These are phyloP conservation scores for Mycosphaerelloides madeirae DNA, from an alignment of 2,329 filamentous ascomycete genomes.

Conservation along the genomic window DNA sequence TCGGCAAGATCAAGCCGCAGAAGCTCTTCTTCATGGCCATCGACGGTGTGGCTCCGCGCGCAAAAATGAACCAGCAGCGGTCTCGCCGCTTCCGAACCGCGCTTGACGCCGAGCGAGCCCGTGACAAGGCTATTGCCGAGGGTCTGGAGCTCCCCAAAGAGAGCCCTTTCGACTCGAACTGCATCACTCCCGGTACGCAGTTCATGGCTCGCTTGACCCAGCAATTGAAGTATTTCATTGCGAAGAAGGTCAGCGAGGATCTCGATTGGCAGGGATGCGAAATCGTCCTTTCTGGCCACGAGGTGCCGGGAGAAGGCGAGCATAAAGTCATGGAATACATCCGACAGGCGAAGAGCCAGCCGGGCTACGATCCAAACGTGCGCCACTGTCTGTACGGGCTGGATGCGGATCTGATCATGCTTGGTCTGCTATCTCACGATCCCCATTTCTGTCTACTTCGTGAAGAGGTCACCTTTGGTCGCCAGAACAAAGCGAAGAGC, in stretches of 20 bases:
- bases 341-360: constrained; percentile 91
- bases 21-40: constrained; percentile 99
- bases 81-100: constrained; percentile 92
- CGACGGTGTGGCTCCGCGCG: constrained; percentile 91
- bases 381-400: constrained; percentile 96
- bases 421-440: constrained; percentile 93
- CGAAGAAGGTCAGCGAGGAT: constrained; percentile 97
- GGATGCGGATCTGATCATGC: constrained; percentile 97
- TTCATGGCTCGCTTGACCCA: constrained; percentile 96
- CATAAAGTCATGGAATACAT: constrained; percentile 99
- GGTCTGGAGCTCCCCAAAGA: constrained; percentile 92
- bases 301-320: constrained; percentile 95
- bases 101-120: constrained; percentile 79
- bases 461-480: constrained; percentile 96
- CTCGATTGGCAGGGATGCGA: constrained; percentile 96
- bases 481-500: constrained; percentile 78
- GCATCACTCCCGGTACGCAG: constrained; percentile 93
- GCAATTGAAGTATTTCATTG: constrained; percentile 97
- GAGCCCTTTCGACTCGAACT: constrained; percentile 96
- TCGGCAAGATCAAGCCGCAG: constrained; percentile 97
- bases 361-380: constrained; percentile 84
- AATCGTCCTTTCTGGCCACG: constrained; percentile 92
- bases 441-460: constrained; percentile 95
- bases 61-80: constrained; percentile 99
- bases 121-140: constrained; percentile 85